Base-by-base conservation (phyloP, 495 filamentous ascomycete species). In the Terfezia boudieri region DNA sequence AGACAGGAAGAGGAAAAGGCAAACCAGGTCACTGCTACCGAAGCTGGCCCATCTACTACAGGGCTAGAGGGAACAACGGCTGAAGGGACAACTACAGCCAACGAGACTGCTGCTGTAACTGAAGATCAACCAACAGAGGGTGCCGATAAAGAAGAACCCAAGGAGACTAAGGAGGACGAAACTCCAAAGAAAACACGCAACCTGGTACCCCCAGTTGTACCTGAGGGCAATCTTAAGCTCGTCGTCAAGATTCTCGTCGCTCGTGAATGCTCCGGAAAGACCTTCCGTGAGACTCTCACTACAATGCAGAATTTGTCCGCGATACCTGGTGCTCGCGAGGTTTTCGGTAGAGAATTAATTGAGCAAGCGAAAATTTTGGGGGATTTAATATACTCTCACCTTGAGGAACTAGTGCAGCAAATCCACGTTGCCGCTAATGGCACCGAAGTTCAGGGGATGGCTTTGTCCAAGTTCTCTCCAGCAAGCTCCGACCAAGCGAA, bases 221-320 rank as follows among this genome's bases (percentile, higher is more conserved):
- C 92, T 1, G 84, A 89, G 43, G 74, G 84, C 59, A 94, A 94
- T 67, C 74, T 99, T 58, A 83, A 82, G 62, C 72, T 96, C 43
- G 86, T 99, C 9, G 84, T 95, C 61, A 90, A 92, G 60, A 93
- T 99, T 57, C 80, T 99, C 57, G 83, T 89, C 11, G 88, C 90
- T 53, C 83, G 86, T 35, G 90, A 99, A 66, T 99, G 90, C 69
- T 90, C 82, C 60, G 86, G 84, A 51, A 94, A 93, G 71, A 95
- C 88, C 2, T 96, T 96, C 74, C 81, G 85, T 60, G 89, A 96
- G 62, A 95, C 92, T 0, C 75, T 96, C 49, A 88, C 92, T 16
- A 89, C 90, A 9, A 96, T 99, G 72, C 94, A 93, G 69, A 94
- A 96, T 62, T 78, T 99, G 36, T 94, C 90, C 37, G 79, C 82